Conservation (phyloP, 768 basidiomycete genomes). For the Podaxis pistillaris region DNA sequence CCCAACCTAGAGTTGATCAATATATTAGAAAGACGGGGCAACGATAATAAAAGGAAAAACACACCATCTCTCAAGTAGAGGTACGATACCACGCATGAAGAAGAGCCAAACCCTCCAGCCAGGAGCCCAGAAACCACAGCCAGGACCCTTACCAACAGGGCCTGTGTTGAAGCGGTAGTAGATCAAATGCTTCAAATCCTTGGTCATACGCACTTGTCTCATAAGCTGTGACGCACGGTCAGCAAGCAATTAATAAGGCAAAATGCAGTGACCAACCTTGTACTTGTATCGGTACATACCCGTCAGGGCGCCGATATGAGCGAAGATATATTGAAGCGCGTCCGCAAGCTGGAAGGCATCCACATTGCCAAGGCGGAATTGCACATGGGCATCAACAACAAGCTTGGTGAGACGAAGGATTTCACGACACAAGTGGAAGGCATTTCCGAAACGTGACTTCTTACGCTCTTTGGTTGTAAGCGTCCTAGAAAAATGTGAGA, state of each 20-base stretch:
- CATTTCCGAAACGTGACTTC: conserved; percentile 99
- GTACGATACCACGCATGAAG: conserved; percentile 99
- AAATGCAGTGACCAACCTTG: conserved; percentile 55
- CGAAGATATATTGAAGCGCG: conserved; percentile 96
- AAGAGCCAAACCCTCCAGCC: conserved; percentile 99
- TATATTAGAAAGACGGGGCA: neutral
- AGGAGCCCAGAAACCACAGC: conserved; percentile 99
- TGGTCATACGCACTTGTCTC: conserved; percentile 99
- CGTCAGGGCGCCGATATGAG: conserved; percentile 94
- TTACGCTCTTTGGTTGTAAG: conserved; percentile 99
- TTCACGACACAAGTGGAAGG: conserved; percentile 97
- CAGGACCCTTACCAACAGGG: conserved; percentile 98
- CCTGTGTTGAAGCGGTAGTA: conserved; percentile 99
- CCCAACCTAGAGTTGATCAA: conserved; percentile 57
- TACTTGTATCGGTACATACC: conserved; percentile 99
- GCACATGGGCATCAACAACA: conserved; percentile 98
- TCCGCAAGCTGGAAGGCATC: conserved; percentile 99
- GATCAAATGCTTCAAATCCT: conserved; percentile 97
- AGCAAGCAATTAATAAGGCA: conserved; percentile 8
- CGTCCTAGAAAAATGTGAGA: conserved; percentile 52
- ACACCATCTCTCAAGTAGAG: conserved; percentile 92
- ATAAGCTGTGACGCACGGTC: conserved; percentile 59
- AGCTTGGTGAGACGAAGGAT: conserved; percentile 97
- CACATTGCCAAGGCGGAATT: conserved; percentile 96
- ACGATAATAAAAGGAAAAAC: conserved; percentile 17